Evolutionary conservation across 345 rosid species (phyloP).

Genomic region (Gossypium stocksii): DNA sequence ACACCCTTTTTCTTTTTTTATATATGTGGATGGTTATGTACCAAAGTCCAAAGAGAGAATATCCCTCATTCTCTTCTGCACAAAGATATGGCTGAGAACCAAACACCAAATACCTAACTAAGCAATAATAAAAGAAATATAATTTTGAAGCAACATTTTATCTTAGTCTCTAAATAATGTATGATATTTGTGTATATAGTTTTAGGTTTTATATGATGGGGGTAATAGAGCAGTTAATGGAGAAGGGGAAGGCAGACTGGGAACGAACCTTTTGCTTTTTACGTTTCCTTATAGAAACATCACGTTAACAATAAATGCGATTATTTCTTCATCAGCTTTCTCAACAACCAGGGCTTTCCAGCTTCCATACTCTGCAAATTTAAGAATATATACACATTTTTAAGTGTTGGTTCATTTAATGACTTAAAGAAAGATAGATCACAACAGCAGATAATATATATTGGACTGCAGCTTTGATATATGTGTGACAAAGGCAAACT

Average conservation of each 20-base stretch:
- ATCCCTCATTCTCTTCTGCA: slow-evolving; percentile 5
- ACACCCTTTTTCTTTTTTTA: background rate
- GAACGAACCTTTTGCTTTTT: slow-evolving; percentile 24
- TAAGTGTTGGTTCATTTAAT: background rate
- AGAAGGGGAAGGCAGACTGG: background rate
- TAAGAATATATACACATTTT: slow-evolving; percentile 8
- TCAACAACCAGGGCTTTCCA: slow-evolving; percentile 14
- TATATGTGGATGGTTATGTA: background rate
- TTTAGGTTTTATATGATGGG: background rate
- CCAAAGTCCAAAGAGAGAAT: background rate
- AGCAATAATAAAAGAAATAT: background rate
- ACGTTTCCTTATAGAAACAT: slow-evolving; percentile 11
- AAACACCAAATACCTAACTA: slow-evolving; percentile 10
- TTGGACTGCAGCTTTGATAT: background rate
- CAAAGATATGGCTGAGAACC: slow-evolving; percentile 1
- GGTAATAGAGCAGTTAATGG: background rate
- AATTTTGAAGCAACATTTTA: too few relatives aligned
- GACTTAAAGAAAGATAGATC: background rate
- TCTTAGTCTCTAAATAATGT: background rate
- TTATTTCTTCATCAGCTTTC: slow-evolving; percentile 13
- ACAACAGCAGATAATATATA: background rate
- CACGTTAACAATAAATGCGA: slow-evolving; percentile 16
- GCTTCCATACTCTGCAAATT: slow-evolving; percentile 15
- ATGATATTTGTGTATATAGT: background rate
- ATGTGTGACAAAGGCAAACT: background rate